A percentile compares a stretch with the other conserved stretches of the same genome.
These are phyloP conservation scores for Teunomyces funiuensis DNA, from an alignment of 805 yeast genomes.

Conservation along the genomic window DNA sequence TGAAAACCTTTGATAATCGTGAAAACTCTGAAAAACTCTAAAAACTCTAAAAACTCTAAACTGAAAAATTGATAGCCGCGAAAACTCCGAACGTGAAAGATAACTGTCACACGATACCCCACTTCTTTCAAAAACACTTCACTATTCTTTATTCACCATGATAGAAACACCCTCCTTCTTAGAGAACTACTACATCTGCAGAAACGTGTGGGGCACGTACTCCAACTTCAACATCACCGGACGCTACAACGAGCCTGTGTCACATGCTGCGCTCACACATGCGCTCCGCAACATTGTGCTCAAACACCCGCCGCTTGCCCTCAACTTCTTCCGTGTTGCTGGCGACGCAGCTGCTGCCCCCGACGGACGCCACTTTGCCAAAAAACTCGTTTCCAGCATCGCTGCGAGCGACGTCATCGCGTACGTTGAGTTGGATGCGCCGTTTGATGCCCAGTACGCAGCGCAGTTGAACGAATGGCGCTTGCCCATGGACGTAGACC, in stretches of 20 bases:
- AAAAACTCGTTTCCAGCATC: background rate
- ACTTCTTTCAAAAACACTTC: background rate
- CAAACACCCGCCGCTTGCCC: constrained; percentile 11
- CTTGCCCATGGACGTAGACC: background rate
- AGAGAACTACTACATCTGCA: constrained; percentile 22
- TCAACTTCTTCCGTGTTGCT: constrained; percentile 17
- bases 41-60: no score
- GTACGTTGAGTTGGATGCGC: background rate
- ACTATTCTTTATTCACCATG: background rate
- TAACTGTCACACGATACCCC: no score
- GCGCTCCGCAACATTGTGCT: constrained; percentile 2
- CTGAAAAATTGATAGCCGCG: no score
- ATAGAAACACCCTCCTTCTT: constrained; percentile 17
- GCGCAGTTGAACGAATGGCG: background rate
- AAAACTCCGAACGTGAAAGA: no score
- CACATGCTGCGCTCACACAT: constrained; percentile 2
- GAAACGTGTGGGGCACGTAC: constrained; percentile 19
- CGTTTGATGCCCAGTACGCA: background rate
- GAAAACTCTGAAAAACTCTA: no score
- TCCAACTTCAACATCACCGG: constrained; percentile 25
- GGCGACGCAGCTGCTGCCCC: background rate
- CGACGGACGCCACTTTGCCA: background rate
- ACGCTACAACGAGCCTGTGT: constrained; percentile 13
- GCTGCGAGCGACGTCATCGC: background rate
- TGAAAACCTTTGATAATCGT: no score